Base-by-base conservation (phyloP, 495 filamentous ascomycete species). In the Penicillium simplicissimum region DNA sequence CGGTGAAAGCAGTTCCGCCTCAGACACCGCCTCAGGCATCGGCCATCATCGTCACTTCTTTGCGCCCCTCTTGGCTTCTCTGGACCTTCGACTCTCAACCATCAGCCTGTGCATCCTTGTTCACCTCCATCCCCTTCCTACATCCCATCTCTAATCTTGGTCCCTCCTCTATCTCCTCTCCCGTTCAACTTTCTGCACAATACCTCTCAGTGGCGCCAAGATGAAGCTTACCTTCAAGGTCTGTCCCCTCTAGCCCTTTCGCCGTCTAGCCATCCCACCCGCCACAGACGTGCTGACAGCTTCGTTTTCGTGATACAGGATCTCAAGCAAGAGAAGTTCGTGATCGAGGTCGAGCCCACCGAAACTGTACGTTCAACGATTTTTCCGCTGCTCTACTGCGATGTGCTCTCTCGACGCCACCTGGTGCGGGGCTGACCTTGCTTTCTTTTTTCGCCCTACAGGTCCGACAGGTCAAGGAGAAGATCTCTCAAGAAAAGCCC, bases 281-380 rank as follows among this genome's bases (percentile, higher is more conserved):
- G 21, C 21, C 21, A 25, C 15, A 21, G 36, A 45, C 25, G 25
- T 21, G 48, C 65, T 74, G 62, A 73, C 57, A 10, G 42, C 28
- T 61, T 61, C 43, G 48, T 60, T 56, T 35, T 43, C 56, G 35
- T 43, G 57, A 31, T 61, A 35, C 64, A 96, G 93, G 95, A 98
- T 79, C 82, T 98, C 69, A 97, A 97, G 82, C 94, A 98, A 74
- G 91, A 97, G 71, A 97, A 97, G 83, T 98, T 98, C 75, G 83
- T 86, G 60, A 88, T 98, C 79, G 94, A 98, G 66, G 91, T 88
- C 60, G 95, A 98, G 74, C 92, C 93, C 56, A 89, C 90, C 59
- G 93, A 96, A 72, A 91, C 90, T 68, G 93, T 97, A 90, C 66
- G 52, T 65, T 42, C 48, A 52, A 28, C 48, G 17, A 36, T 21